Conservation (phyloP, 2,329 filamentous ascomycete genomes). For the Nannizzia gypsea region DNA sequence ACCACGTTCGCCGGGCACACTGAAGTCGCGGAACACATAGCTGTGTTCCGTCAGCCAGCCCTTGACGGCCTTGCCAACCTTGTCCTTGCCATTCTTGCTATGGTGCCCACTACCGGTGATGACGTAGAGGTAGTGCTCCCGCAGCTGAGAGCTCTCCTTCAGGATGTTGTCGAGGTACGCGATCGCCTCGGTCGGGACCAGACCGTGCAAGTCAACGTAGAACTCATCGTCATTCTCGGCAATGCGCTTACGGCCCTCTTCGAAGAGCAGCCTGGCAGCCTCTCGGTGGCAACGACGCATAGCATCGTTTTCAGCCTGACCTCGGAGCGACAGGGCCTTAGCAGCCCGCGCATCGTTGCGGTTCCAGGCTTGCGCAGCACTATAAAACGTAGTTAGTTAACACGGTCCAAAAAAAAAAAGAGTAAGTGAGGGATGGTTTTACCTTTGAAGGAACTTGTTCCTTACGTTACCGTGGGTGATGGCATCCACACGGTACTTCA, state of each 20-base stretch:
- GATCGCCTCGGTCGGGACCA: slow-evolving; percentile 95
- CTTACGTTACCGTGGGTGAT: slow-evolving; percentile 93
- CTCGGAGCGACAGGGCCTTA: slow-evolving; percentile 84
- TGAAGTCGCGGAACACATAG: slow-evolving; percentile 93
- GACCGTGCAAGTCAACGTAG: slow-evolving; percentile 91
- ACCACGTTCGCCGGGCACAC: slow-evolving; percentile 85
- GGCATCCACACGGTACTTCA: slow-evolving; percentile 88
- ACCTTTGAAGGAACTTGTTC: slow-evolving; percentile 96
- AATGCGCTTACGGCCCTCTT: slow-evolving; percentile 72
- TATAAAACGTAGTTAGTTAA: slow-evolving; percentile 26
- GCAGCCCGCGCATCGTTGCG: slow-evolving; percentile 92
- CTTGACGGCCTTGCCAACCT: slow-evolving; percentile 87
- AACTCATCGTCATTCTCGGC: slow-evolving; percentile 50
- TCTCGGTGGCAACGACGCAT: slow-evolving; percentile 97
- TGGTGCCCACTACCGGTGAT: slow-evolving; percentile 96
- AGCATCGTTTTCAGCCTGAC: slow-evolving; percentile 90
- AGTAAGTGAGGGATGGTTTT: slow-evolving; percentile 14
- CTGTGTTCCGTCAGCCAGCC: slow-evolving; percentile 89
- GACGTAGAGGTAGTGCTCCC: slow-evolving; percentile 67
- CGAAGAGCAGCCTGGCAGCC: slow-evolving; percentile 81
- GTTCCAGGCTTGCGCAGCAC: slow-evolving; percentile 96
- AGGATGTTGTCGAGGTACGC: slow-evolving; percentile 85
- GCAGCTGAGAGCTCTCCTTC: slow-evolving; percentile 63
- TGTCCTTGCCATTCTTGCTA: slow-evolving; percentile 97
- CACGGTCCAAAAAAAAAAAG: slow-evolving; percentile 6